A percentile compares a stretch with the other conserved stretches of the same genome.
phyloP scores from a whole-genome alignment of 441 rosid genomes.

The Populus hybrid region DNA sequence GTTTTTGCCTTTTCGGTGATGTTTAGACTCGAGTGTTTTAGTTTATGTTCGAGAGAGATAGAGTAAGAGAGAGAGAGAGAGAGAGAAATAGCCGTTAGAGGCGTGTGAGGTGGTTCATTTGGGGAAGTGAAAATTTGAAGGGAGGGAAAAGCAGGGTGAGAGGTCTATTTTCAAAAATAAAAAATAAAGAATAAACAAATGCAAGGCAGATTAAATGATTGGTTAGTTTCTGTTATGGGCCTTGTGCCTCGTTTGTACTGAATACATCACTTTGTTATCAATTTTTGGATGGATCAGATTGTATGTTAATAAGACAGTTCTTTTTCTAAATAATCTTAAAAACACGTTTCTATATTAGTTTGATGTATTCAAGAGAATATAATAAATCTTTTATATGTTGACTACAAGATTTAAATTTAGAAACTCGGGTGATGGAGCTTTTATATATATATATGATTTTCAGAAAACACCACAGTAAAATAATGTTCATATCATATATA shows the following conservation, averaged over 20 bases:
- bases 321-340: no score
- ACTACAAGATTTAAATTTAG: no score
- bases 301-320: no score
- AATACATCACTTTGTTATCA: no score
- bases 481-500: no score
- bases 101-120: not conserved
- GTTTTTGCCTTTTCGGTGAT: not conserved
- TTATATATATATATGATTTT: no score
- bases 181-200: not conserved
- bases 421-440: no score
- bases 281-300: no score
- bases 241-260: not conserved
- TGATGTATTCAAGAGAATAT: no score
- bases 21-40: not conserved
- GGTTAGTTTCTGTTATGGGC: not conserved
- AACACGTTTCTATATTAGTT: no score
- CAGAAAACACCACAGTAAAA: no score
- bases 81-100: conserved; percentile 22
- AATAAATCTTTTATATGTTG: no score
- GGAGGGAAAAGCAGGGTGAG: conserved; percentile 34
- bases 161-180: conserved; percentile 24
- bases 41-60: not conserved
- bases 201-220: not conserved
- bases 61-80: not conserved
- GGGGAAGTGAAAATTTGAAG: conserved; percentile 25